A percentile compares a stretch with the other conserved stretches of the same genome.
phyloP scores from a whole-genome alignment of 1,284 basidiomycete species.

The Mycosarcoma maydis region DNA sequence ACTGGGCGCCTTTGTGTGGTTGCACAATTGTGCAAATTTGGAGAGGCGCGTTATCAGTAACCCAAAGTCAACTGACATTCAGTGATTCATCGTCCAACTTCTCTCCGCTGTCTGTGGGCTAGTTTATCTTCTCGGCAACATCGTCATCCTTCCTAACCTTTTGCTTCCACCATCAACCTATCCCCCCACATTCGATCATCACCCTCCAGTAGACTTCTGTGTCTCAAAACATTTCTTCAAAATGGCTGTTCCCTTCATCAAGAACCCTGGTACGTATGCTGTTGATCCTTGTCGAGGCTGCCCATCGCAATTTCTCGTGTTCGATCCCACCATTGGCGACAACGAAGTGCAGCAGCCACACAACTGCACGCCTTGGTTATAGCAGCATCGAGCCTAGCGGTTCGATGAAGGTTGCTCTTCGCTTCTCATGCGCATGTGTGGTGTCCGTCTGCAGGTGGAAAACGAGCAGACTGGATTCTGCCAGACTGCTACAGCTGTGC shows the following conservation, averaged over 20 bases:
- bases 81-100: slow-evolving; percentile 17
- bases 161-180: slow-evolving; percentile 13
- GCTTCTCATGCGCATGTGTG: no score
- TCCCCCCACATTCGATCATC: not conserved
- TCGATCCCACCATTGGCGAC: no score
- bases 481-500: not conserved
- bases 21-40: not conserved
- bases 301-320: no score
- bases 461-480: not conserved
- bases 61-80: not conserved
- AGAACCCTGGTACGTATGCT: slow-evolving; percentile 53
- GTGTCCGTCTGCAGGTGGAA: no score
- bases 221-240: slow-evolving; percentile 17
- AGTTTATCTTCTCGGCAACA: not conserved
- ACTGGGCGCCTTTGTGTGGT: not conserved
- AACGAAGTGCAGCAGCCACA: no score
- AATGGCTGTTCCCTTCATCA: slow-evolving; percentile 55
- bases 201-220: slow-evolving; percentile 16
- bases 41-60: slow-evolving; percentile 27
- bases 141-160: slow-evolving; percentile 8
- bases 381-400: no score
- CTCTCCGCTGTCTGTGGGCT: not conserved
- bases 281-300: not conserved
- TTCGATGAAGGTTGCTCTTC: no score
- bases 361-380: no score